Conservation (phyloP, 2,329 filamentous ascomycete species). For the Aspergillus spinulosporus region DNA sequence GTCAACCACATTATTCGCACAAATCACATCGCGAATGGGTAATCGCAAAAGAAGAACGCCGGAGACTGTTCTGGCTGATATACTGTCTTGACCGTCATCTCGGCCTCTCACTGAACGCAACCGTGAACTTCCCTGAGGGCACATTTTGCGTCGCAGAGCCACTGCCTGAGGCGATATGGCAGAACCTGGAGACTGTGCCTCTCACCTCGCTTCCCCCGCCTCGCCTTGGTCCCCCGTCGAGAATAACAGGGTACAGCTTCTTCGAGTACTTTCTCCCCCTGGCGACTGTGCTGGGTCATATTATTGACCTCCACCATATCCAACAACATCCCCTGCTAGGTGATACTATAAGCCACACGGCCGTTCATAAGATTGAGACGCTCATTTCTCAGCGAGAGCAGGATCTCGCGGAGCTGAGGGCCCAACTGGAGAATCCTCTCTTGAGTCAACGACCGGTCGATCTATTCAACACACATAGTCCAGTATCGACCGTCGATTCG, state of each 20-base stretch:
- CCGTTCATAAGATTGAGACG: constrained; percentile 4
- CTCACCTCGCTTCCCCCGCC: constrained; percentile 3
- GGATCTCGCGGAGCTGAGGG: constrained; percentile 5
- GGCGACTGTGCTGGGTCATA: constrained; percentile 10
- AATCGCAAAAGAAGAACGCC: constrained; percentile 12
- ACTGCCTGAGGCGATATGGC: constrained; percentile 7
- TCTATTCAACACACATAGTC: neutral
- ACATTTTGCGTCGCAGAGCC: constrained; percentile 11
- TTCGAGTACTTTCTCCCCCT: constrained; percentile 16
- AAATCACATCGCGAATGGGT: constrained; percentile 5
- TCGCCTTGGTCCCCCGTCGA: constrained; percentile 2
- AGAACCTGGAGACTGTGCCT: constrained; percentile 7
- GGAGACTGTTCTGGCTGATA: constrained; percentile 11
- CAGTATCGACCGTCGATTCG: neutral
- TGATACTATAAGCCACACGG: constrained; percentile 1
- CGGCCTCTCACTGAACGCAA: constrained; percentile 6
- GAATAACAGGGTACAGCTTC: constrained; percentile 9
- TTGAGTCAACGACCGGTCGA: neutral
- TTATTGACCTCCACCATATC: constrained; percentile 13
- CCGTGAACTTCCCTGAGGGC: constrained; percentile 12
- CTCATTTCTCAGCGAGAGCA: constrained; percentile 13
- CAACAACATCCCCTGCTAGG: constrained; percentile 11
- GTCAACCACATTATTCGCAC: neutral
- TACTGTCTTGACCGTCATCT: constrained; percentile 14
- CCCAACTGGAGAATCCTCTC: no score